A percentile compares a stretch with the other conserved stretches of the same genome.
phyloP scores from a whole-genome alignment of 768 basidiomycete genomes.

The Tremella mesenterica region DNA sequence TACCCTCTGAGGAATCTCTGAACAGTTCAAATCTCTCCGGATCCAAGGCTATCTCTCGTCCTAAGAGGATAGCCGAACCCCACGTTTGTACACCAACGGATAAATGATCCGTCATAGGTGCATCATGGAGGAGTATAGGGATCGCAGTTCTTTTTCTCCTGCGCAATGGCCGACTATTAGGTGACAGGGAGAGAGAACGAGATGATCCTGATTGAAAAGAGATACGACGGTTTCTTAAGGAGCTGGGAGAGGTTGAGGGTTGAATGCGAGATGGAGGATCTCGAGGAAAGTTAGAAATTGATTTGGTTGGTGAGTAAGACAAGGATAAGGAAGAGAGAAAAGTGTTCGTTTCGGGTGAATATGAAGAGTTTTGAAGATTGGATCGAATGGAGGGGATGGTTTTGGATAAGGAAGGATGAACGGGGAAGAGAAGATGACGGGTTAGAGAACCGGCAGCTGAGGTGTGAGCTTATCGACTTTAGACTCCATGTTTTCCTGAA shows the following conservation, averaged over 20 bases:
- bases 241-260: too few relatives aligned
- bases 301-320: conserved; percentile 24
- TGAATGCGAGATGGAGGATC: too few relatives aligned
- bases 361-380: conserved; percentile 11
- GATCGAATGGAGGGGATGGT: conserved; percentile 9
- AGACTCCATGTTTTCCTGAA: too few relatives aligned
- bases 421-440: conserved; percentile 35
- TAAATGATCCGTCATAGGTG: conserved; percentile 42
- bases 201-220: too few relatives aligned
- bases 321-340: conserved; percentile 24
- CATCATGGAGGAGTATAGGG: conserved; percentile 39
- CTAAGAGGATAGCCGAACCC: conserved; percentile 42
- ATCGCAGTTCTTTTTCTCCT: conserved; percentile 11
- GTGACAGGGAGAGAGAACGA: background rate
- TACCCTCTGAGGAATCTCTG: background rate
- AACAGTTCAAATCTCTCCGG: conserved; percentile 31
- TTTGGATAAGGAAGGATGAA: conserved; percentile 18
- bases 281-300: too few relatives aligned
- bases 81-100: conserved; percentile 45
- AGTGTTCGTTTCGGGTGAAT: conserved; percentile 26
- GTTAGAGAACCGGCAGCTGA: conserved; percentile 37
- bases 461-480: too few relatives aligned
- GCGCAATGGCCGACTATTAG: background rate
- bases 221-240: background rate
- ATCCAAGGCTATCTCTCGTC: conserved; percentile 31